A percentile compares a stretch with the other conserved stretches of the same genome.
These are phyloP conservation scores for Chondrostereum purpureum DNA, from an alignment of 1,284 basidiomycete genomes.

Conservation along the genomic window DNA sequence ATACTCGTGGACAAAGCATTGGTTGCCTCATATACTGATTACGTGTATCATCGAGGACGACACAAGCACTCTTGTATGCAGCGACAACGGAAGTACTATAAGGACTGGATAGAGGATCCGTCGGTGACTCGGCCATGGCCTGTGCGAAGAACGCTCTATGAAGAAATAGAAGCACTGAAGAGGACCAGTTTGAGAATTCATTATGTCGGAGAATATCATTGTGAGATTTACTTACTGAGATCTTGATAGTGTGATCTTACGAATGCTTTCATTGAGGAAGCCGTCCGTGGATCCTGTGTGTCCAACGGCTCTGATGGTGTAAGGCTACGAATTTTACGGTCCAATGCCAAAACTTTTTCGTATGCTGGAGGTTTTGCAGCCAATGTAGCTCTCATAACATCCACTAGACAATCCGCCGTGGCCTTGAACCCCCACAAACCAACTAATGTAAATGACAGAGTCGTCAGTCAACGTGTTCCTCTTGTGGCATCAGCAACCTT, in stretches of 20 bases:
- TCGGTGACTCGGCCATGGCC: conserved; percentile 35
- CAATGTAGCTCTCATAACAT: conserved; percentile 34
- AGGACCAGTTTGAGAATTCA: too few species aligned
- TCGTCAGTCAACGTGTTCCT: not conserved
- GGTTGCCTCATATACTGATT: conserved; percentile 34
- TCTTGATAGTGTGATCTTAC: conserved; percentile 40
- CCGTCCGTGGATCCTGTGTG: conserved; percentile 22
- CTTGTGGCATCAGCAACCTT: conserved; percentile 16
- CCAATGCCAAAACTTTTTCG: conserved; percentile 35
- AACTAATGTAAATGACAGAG: conserved; percentile 23
- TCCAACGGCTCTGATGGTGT: conserved; percentile 20
- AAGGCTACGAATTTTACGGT: conserved; percentile 35
- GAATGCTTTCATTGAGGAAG: conserved; percentile 37
- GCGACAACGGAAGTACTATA: conserved; percentile 35
- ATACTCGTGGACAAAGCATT: conserved; percentile 33
- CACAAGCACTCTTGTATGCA: conserved; percentile 38
- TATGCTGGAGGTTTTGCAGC: conserved; percentile 38
- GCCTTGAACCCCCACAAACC: conserved; percentile 41
- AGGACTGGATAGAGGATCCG: conserved; percentile 33
- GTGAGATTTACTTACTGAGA: conserved; percentile 32
- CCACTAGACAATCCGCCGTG: conserved; percentile 34
- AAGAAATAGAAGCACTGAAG: conserved; percentile 38
- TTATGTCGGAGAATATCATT: not conserved
- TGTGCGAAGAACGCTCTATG: conserved; percentile 45
- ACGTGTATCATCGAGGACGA: conserved; percentile 30